Evolutionary conservation across 805 yeast genomes (phyloP), one percentile per base, ranked within the genome.

Genomic region (Isabelozyma heimii): DNA sequence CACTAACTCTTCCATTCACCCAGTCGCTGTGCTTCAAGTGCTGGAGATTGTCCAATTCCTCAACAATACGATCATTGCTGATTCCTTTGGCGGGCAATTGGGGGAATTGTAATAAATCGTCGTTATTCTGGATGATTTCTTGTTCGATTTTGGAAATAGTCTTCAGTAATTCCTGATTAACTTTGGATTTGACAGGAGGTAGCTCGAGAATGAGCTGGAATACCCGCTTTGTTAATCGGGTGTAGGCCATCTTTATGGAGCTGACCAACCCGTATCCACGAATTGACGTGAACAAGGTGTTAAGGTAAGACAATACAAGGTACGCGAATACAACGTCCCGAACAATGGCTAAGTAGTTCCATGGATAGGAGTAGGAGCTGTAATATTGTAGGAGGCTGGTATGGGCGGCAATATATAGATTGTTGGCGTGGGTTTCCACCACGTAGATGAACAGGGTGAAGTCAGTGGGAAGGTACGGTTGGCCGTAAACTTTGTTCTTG

Each of bases 1-100:
- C 99, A 14, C 96, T 87, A 3, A 92, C 87, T 56, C 83, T 78
- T 5, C 99, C 99, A 40, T 76, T 74, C 61, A 84, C 79, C 97
- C 97, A 92, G 48, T 84, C 85, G 1, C 89, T 74, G 55, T 87
- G 89, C 48, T 83, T 78, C 54, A 91, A 60, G 0, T 60, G 51
- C 37, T 75, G 69, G 28, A 82, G 67, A 28, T 68, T 65, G 35
- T 81, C 79, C 49, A 94, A 67, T 49, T 84, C 82, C 0, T 58
- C 58, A 27, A 75, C 47, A 8, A 94, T 77, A 15, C 66, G 66
- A 1, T 62, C 66, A 13, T 76, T 71, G 1, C 77, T 37, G 45
- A 87, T 61, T 0, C 97, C 97, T 0, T 58, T 41, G 1, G 56
- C 60, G 0, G 98, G 98, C 4, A 92, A 64, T 35, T 50, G 48